Percentiles rank a stretch among this genome's conserved stretches.
Evolutionary conservation across 139 green algal species (phyloP).

Genomic region (Picochlorum sp.): DNA sequence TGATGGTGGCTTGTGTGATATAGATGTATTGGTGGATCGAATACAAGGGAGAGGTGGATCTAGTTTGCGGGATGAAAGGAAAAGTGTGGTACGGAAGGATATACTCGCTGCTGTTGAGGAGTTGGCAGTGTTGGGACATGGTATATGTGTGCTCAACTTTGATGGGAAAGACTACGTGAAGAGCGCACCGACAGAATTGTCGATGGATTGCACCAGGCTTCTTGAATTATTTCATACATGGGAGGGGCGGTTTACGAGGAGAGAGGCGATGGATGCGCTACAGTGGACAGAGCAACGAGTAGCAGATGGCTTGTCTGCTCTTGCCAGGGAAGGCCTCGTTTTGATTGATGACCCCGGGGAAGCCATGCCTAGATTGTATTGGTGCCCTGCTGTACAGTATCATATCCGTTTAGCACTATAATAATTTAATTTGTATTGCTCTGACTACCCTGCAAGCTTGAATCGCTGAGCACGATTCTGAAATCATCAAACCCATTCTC

Average conservation of each 20-base stretch:
- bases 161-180: constrained; percentile 52
- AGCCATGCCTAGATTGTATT: constrained; percentile 20
- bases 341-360: constrained; percentile 61
- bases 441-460: constrained; percentile 20
- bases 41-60: constrained; percentile 59
- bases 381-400: constrained; percentile 17
- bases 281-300: constrained; percentile 23
- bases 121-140: constrained; percentile 61
- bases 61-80: constrained; percentile 41
- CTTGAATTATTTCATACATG: constrained; percentile 53
- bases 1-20: constrained; percentile 80
- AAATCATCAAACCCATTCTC: constrained; percentile 72
- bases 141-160: constrained; percentile 60
- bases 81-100: constrained; percentile 44
- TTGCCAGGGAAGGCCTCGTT: constrained; percentile 57
- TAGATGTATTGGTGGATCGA: constrained; percentile 40
- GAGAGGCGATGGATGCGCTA: background rate
- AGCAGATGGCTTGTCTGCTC: constrained; percentile 17
- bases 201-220: constrained; percentile 66
- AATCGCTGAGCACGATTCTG: constrained; percentile 57
- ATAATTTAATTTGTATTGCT: background rate
- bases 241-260: constrained; percentile 16
- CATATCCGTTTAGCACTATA: background rate
- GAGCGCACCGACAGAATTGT: constrained; percentile 72
- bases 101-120: constrained; percentile 69